Base-by-base conservation (phyloP, 108 stramenopile species). In the Skeletonema potamos region DNA sequence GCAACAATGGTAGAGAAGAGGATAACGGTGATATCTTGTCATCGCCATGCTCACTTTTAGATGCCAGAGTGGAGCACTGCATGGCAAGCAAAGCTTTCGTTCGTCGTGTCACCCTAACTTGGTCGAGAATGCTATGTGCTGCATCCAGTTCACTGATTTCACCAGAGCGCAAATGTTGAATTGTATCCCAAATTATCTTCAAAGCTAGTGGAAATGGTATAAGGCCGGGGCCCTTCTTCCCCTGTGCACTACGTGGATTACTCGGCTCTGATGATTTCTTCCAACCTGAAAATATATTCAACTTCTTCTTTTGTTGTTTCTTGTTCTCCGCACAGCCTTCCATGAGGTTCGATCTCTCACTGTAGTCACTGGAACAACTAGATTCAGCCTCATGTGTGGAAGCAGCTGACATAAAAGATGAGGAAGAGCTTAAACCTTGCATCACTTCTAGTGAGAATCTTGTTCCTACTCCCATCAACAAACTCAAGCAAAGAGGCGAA, bases 401-500 rank as follows among this genome's bases (percentile, higher is more conserved):
- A 56, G 58, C 37, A 85, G 74, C 26, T 30, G 69, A 9, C 41
- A 70, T 34, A 78, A 60, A 7, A 71, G 55, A 43, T 15, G 84
- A 20, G 44, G 73, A 76, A 55, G 64, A 12, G 17, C 34, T 56
- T 51, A 60, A 18, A 26, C n/a, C 26, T 18, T 60, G 33, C 22
- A 27, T 51, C 28, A 66, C 54, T 32, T 76, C 67, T 68, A 46
- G 12, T 12, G 57, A 51, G 18, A 88, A 64, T 71, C 67, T 60
- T 74, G 51, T 66, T 74, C 74, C 89, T 54, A 85, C 22, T 70
- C 88, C 87, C 73, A 95, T 69, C 44, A 95, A 73, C 56, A 95
- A 67, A 13, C 78, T 77, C 67, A 95, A 80, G 62, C 93, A 95
- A 29, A 81, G 28, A 7, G 88, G 79, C 26, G 86, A 85, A 73